Evolutionary conservation across 2,329 filamentous ascomycete genomes (phyloP), one percentile per base, ranked within the genome.

Genomic region (Parastagonospora avenae): DNA sequence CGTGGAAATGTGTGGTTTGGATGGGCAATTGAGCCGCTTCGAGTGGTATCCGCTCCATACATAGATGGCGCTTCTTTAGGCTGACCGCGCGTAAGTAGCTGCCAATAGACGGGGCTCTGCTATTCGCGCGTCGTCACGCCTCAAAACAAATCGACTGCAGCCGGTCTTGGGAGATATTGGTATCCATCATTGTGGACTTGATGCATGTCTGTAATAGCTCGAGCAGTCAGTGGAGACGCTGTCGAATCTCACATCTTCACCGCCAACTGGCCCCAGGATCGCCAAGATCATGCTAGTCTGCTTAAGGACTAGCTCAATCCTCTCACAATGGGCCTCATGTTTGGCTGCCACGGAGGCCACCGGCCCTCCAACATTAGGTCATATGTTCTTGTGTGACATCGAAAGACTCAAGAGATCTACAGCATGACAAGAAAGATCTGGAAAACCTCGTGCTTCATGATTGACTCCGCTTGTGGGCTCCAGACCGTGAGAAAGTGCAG

Each of bases 161-260:
- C 28, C 30, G 33, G 30, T 24, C 12, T 32, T 35, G 14, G 27
- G 43, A 24, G 19, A 24, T 27, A 24, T 33, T 39, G 33, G 14
- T 38, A 29, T 46, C 24, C 39, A 42, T 37, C 31, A 14, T 38
- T 46, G 43, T 19, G 35, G 24, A 28, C 24, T 33, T 40, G 46
- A 37, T 48, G 48, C 35, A 51, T 35, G 30, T 16, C 5, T 6
- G 37, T 27, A 19, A 16, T 39, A 12, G 55, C 53, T 56, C 48
- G 50, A 57, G 53, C 50, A 43, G 48, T 45, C 46, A 52, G 52
- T 50, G 38, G 48, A 48, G 50, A 46, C 31, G 43, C 33, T 36
- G 43, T 29, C 15, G 46, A 52, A 53, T 60, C 43, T 48, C 46
- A 52, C 46, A 52, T 46, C 42, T 54, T 59, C 55, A 59, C 58